Evolutionary conservation across 495 filamentous ascomycete genomes (phyloP).

Genomic region (Collariella sp.): DNA sequence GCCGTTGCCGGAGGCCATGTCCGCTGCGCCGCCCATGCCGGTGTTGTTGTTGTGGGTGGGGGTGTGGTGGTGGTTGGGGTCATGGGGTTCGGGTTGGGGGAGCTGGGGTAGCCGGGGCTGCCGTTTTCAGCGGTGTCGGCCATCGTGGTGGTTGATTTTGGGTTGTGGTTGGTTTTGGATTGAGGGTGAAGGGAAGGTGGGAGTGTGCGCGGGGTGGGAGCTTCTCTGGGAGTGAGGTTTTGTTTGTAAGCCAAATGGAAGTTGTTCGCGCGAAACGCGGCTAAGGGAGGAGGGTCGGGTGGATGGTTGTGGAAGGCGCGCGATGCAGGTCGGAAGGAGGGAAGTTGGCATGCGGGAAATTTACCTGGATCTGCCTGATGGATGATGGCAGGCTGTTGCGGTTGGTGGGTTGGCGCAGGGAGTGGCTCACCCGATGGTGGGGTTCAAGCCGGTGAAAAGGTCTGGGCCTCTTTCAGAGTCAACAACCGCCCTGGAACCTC

Average conservation of each 20-base stretch:
- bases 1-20: too few relatives aligned
- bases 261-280: too few relatives aligned
- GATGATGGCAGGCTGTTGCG: neutral
- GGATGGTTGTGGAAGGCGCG: too few relatives aligned
- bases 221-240: neutral
- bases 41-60: too few relatives aligned
- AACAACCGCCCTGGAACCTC: too few relatives aligned
- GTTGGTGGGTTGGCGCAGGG: conserved; percentile 4
- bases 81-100: too few relatives aligned
- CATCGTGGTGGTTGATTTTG: conserved; percentile 27
- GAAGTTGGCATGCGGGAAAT: too few relatives aligned
- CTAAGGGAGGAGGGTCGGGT: too few relatives aligned
- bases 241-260: neutral
- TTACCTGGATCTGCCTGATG: neutral
- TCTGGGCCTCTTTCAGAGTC: neutral
- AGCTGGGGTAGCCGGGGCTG: conserved; percentile 49
- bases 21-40: too few relatives aligned
- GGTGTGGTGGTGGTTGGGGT: too few relatives aligned
- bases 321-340: too few relatives aligned
- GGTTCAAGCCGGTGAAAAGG: neutral
- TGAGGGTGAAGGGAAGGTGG: neutral
- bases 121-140: conserved; percentile 46
- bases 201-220: neutral
- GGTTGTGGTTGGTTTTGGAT: conserved; percentile 18
- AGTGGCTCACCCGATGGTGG: conserved; percentile 3